A percentile compares a stretch with the other conserved stretches of the same genome.
Conservation (phyloP, 2,329 filamentous ascomycete species). For the Trichoderma atrobrunneum region DNA sequence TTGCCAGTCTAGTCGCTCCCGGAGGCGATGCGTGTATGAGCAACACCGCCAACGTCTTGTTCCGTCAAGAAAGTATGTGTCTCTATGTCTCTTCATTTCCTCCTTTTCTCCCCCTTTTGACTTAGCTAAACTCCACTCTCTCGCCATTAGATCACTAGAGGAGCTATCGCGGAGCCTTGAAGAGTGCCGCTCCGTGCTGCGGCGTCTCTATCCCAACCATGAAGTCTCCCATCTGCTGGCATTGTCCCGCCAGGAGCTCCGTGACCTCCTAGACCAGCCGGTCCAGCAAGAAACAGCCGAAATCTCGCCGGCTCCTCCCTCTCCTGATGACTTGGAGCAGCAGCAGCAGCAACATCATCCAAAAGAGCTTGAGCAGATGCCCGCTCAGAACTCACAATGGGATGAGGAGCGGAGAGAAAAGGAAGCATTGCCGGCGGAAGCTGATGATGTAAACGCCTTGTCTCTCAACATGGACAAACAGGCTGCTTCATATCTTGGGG, state of each 20-base stretch:
- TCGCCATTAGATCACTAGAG: slow-evolving; percentile 50
- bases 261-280: slow-evolving; percentile 51
- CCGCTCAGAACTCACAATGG: slow-evolving; percentile 61
- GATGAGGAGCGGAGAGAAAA: slow-evolving; percentile 60
- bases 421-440: slow-evolving; percentile 59
- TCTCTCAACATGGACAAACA: slow-evolving; percentile 57
- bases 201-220: slow-evolving; percentile 59
- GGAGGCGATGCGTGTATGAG: slow-evolving; percentile 76
- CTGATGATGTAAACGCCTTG: slow-evolving; percentile 54
- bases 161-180: slow-evolving; percentile 63
- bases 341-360: slow-evolving; percentile 46
- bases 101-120: no score
- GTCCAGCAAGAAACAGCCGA: slow-evolving; percentile 46
- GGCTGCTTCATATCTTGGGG: slow-evolving; percentile 58
- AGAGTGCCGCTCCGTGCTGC: slow-evolving; percentile 62
- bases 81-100: not conserved
- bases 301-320: not conserved
- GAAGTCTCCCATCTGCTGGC: slow-evolving; percentile 51
- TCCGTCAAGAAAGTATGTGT: slow-evolving; percentile 68
- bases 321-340: not conserved
- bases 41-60: slow-evolving; percentile 75
- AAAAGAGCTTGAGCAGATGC: slow-evolving; percentile 65
- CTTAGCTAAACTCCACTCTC: not conserved
- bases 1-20: slow-evolving; percentile 76
- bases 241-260: slow-evolving; percentile 58